Percentiles rank a stretch among this genome's conserved stretches.
phyloP scores from a whole-genome alignment of 306 rosid species.

The Canavalia gladiata region DNA sequence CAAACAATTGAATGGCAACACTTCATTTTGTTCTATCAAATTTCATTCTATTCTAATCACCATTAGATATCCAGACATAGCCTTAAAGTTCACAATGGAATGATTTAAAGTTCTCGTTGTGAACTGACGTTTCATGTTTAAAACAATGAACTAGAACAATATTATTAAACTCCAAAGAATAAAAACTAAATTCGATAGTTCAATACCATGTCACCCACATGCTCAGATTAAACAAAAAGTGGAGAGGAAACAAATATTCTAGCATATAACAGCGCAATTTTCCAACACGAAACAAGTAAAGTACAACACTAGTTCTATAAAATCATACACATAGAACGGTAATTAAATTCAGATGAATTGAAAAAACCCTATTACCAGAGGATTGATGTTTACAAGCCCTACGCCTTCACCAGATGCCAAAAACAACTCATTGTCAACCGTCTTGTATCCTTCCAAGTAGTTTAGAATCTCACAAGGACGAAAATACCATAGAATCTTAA shows the following conservation, averaged over 20 bases:
- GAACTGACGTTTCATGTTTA: background rate
- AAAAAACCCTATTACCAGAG: conserved; percentile 66
- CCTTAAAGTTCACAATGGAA: background rate
- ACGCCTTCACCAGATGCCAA: conserved; percentile 83
- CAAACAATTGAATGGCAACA: background rate
- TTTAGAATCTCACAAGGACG: conserved; percentile 76
- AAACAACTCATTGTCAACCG: conserved; percentile 68
- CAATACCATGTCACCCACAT: background rate
- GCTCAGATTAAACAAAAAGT: background rate
- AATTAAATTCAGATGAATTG: background rate
- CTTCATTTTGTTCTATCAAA: background rate
- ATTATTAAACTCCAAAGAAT: background rate
- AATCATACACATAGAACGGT: background rate
- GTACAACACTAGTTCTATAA: conserved; percentile 9
- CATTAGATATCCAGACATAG: background rate
- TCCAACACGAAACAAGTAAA: background rate
- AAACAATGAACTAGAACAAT: background rate
- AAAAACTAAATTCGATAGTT: background rate
- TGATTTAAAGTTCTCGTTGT: background rate
- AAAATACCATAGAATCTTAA: conserved; percentile 86
- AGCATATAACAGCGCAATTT: background rate
- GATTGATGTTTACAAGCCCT: conserved; percentile 80
- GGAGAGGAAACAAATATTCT: background rate
- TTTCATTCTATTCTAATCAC: background rate
- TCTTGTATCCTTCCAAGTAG: conserved; percentile 57